A percentile compares a stretch with the other conserved stretches of the same genome.
Evolutionary conservation across 2,329 filamentous ascomycete genomes (phyloP).

Genomic region (Cercospora nicotianae): DNA sequence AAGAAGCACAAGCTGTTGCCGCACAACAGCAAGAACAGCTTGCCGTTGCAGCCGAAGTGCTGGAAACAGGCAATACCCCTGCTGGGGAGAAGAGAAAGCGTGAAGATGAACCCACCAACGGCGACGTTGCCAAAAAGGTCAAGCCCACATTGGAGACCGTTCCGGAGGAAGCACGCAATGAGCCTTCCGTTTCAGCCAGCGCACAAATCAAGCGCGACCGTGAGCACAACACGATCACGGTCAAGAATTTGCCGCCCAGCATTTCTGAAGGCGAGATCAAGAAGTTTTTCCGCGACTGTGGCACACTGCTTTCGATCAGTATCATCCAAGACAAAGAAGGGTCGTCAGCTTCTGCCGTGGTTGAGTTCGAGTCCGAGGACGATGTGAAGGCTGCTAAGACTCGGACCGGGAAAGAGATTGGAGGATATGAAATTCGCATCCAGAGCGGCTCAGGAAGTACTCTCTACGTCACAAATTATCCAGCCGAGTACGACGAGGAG

Average conservation of each 20-base stretch:
- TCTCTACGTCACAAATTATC: conserved; percentile 88
- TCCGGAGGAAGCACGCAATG: conserved; percentile 32
- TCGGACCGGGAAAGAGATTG: conserved; percentile 76
- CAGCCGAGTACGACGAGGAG: conserved; percentile 69
- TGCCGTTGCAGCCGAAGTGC: conserved; percentile 34
- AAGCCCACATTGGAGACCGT: conserved; percentile 48
- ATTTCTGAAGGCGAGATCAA: conserved; percentile 71
- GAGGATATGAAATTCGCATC: conserved; percentile 71
- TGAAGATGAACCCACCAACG: conserved; percentile 55
- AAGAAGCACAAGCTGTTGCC: conserved; percentile 61
- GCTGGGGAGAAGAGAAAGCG: conserved; percentile 70
- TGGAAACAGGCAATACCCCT: conserved; percentile 22
- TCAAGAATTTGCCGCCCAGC: conserved; percentile 71
- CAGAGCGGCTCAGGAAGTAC: conserved; percentile 74
- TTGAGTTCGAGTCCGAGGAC: conserved; percentile 81
- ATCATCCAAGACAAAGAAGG: conserved; percentile 64
- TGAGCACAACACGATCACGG: conserved; percentile 82
- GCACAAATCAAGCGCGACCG: conserved; percentile 71
- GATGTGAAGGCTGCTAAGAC: conserved; percentile 80
- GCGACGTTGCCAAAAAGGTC: conserved; percentile 64
- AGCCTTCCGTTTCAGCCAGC: conserved; percentile 39
- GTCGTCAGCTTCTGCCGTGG: conserved; percentile 66
- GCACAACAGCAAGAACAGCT: conserved; percentile 31
- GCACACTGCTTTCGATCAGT: conserved; percentile 75
- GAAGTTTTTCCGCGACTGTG: conserved; percentile 90